Percentiles rank a stretch among this genome's conserved stretches.
Evolutionary conservation across 768 basidiomycete genomes (phyloP).

Genomic region (Leucocoprinus birnbaumii): DNA sequence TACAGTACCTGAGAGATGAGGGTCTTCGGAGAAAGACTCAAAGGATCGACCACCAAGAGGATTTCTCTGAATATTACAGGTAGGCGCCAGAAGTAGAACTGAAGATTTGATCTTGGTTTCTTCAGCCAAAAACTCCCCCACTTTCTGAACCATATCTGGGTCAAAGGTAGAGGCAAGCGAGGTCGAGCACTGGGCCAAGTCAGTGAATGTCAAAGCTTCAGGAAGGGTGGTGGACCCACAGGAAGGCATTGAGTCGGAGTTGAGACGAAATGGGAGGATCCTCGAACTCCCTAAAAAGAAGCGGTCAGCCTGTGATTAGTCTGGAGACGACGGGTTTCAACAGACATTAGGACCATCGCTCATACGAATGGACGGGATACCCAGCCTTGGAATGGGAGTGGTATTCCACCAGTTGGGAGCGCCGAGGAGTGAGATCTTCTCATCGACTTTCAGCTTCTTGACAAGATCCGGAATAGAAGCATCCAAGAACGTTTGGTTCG

Average conservation of each 20-base stretch:
- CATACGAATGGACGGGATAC: slow-evolving; percentile 68
- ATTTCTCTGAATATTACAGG: slow-evolving; percentile 72
- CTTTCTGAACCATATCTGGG: slow-evolving; percentile 47
- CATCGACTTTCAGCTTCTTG: slow-evolving; percentile 50
- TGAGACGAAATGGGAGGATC: slow-evolving; percentile 61
- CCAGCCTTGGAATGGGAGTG: slow-evolving; percentile 48
- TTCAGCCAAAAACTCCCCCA: slow-evolving; percentile 57
- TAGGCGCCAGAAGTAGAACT: slow-evolving; percentile 65
- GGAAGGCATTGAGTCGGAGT: slow-evolving; percentile 67
- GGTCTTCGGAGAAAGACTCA: slow-evolving; percentile 74
- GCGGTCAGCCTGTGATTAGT: background rate
- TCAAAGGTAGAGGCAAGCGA: slow-evolving; percentile 72
- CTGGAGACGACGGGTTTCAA: background rate
- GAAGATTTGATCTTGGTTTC: slow-evolving; percentile 68
- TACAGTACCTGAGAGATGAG: slow-evolving; percentile 53
- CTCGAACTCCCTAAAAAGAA: slow-evolving; percentile 56
- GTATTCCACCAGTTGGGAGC: slow-evolving; percentile 78
- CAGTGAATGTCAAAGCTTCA: background rate
- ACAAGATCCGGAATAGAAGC: slow-evolving; percentile 53
- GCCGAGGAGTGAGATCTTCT: slow-evolving; percentile 61
- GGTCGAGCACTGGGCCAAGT: slow-evolving; percentile 54
- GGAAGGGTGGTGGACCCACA: slow-evolving; percentile 29
- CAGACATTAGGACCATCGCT: slow-evolving; percentile 66
- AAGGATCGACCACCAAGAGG: slow-evolving; percentile 62
- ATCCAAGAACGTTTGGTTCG: slow-evolving; percentile 43